A percentile compares a stretch with the other conserved stretches of the same genome.
These are phyloP conservation scores for Cardamine resedifolia DNA, from an alignment of 345 rosid species.

Conservation along the genomic window DNA sequence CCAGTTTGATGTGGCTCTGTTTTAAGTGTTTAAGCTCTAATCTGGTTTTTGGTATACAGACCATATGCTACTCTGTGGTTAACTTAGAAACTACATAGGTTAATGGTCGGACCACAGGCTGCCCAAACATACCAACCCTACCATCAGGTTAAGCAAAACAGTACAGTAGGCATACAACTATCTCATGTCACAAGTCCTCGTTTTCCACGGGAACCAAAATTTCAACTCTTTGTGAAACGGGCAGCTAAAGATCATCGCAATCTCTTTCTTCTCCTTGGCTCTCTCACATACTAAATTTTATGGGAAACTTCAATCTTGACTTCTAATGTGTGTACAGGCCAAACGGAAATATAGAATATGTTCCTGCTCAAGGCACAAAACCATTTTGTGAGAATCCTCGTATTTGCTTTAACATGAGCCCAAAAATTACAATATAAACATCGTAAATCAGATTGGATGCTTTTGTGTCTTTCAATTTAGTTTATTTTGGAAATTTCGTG, in stretches of 20 bases:
- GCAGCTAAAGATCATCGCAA: not conserved
- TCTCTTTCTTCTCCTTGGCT: not conserved
- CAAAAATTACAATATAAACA: not conserved
- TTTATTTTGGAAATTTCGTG: not conserved
- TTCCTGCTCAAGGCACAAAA: not conserved
- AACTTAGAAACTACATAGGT: not conserved
- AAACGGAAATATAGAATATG: not conserved
- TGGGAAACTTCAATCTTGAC: not conserved
- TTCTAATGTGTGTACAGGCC: not conserved
- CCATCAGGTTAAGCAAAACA: not conserved
- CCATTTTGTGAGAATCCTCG: conserved; percentile 1
- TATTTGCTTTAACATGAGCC: not conserved
- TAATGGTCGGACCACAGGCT: not conserved
- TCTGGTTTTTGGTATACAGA: not conserved
- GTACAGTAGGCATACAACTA: not conserved
- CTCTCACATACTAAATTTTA: not conserved
- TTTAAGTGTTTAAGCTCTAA: not conserved
- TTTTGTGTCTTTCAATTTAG: not conserved
- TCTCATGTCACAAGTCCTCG: not conserved
- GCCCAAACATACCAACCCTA: not conserved
- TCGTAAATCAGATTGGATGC: not conserved
- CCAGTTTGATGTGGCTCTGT: not conserved
- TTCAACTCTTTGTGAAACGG: not conserved
- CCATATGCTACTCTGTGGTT: not conserved
- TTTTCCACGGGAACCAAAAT: not conserved